Percentiles rank a stretch among this genome's conserved stretches.
phyloP scores from a whole-genome alignment of 129 eudicot genomes.

The Silybum marianum region DNA sequence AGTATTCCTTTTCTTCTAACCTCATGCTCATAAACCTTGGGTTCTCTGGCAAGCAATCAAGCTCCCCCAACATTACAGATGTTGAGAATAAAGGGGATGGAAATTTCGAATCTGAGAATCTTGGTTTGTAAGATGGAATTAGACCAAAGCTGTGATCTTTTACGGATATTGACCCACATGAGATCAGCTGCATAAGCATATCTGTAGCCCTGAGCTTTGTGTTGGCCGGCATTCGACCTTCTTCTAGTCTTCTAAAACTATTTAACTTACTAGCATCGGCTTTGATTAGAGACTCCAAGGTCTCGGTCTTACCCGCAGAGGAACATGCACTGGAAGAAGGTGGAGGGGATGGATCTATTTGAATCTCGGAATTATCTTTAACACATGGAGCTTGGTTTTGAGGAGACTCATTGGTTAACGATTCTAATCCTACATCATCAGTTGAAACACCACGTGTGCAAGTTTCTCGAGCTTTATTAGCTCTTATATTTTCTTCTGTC shows the following conservation, averaged over 20 bases:
- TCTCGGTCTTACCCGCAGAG: constrained; percentile 69
- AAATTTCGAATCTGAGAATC: constrained; percentile 70
- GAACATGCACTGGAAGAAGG: constrained; percentile 71
- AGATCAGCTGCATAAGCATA: constrained; percentile 81
- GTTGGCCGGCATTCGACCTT: constrained; percentile 41
- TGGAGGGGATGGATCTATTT: constrained; percentile 56
- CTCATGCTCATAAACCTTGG: constrained; percentile 70
- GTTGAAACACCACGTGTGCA: constrained; percentile 90
- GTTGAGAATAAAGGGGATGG: constrained; percentile 85
- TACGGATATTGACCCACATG: constrained; percentile 91
- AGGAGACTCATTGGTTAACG: constrained; percentile 26
- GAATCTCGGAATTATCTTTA: constrained; percentile 48
- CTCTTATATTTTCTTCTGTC: constrained; percentile 59
- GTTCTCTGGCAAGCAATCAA: constrained; percentile 74
- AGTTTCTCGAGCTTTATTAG: constrained; percentile 42
- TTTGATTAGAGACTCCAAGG: constrained; percentile 78
- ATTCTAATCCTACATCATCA: constrained; percentile 51
- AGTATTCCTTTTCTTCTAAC: constrained; percentile 88
- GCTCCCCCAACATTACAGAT: constrained; percentile 76
- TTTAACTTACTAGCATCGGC: constrained; percentile 78
- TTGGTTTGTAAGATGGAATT: constrained; percentile 78
- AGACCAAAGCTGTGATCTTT: constrained; percentile 90
- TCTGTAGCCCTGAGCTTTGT: constrained; percentile 72
- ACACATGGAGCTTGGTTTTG: constrained; percentile 20
- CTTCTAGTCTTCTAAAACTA: constrained; percentile 63